These are phyloP conservation scores for Pachysandra terminalis DNA, from an alignment of 164 flowering plant genomes.

Conservation along the genomic window DNA sequence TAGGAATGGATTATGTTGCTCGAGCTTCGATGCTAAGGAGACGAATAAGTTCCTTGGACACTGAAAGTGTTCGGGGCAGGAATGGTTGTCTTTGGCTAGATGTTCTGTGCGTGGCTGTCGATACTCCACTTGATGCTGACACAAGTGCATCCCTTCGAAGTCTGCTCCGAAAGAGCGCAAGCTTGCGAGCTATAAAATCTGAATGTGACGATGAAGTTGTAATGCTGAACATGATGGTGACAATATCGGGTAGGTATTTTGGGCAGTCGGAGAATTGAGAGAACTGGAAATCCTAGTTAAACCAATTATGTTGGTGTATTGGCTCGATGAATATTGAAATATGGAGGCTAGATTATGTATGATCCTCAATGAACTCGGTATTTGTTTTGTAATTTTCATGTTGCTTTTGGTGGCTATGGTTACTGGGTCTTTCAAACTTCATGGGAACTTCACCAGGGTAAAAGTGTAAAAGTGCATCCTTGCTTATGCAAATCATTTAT, in stretches of 20 bases:
- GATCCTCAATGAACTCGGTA: no score
- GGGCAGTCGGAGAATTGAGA: conserved; percentile 46
- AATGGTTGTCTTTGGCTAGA: conserved; percentile 63
- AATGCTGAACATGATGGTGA: conserved; percentile 72
- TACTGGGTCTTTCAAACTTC: no score
- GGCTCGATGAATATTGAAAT: no score
- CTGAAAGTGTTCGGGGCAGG: conserved; percentile 27
- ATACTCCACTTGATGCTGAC: conserved; percentile 74
- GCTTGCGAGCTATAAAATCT: conserved; percentile 53
- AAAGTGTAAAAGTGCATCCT: no score
- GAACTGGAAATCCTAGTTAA: no score
- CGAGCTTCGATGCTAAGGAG: conserved; percentile 56
- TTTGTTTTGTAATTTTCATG: no score
- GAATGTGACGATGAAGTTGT: conserved; percentile 69
- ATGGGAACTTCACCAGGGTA: no score
- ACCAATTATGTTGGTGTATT: no score
- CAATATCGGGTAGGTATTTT: conserved; percentile 67
- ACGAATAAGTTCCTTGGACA: conserved; percentile 40
- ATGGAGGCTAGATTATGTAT: no score
- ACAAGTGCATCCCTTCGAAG: conserved; percentile 61
- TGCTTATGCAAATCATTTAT: no score
- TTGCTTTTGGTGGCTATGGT: no score
- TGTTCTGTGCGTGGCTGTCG: conserved; percentile 72
- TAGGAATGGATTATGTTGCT: conserved; percentile 59
- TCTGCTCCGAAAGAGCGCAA: conserved; percentile 77